phyloP scores from a whole-genome alignment of 2,329 filamentous ascomycete species.

The Aspergillus udagawae region DNA sequence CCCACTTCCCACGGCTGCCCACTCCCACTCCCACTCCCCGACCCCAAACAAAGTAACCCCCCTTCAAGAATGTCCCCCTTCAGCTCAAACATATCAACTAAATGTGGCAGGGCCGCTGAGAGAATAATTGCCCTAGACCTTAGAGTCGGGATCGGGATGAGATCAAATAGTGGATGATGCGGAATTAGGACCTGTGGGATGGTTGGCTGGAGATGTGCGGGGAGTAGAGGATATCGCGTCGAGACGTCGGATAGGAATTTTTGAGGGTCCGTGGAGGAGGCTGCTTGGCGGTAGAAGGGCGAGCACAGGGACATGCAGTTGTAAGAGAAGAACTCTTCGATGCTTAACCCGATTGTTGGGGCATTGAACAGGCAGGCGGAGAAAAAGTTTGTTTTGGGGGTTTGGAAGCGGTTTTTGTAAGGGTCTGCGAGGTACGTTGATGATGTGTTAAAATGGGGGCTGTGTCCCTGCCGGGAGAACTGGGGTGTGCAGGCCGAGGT shows the following conservation, averaged over 20 bases:
- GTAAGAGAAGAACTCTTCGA: constrained; percentile 7
- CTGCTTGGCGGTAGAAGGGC: constrained; percentile 29
- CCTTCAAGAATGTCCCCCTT: constrained; percentile 35
- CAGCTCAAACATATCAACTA: constrained; percentile 33
- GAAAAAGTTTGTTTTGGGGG: neutral
- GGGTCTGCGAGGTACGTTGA: neutral
- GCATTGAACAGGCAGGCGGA: constrained; percentile 9
- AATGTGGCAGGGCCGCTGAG: constrained; percentile 24
- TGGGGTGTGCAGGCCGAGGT: too few relatives aligned
- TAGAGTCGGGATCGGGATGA: constrained; percentile 33
- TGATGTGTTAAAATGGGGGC: neutral
- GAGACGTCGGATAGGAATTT: constrained; percentile 20
- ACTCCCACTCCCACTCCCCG: neutral
- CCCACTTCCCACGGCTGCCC: constrained; percentile 34
- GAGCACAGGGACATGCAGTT: constrained; percentile 22
- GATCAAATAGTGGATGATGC: constrained; percentile 36
- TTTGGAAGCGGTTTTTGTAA: constrained; percentile 3
- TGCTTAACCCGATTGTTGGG: constrained; percentile 2
- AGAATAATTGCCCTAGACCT: constrained; percentile 32
- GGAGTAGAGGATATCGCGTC: constrained; percentile 15
- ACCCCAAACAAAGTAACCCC: constrained; percentile 22
- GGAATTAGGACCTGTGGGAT: constrained; percentile 36
- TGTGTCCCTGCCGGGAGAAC: too few relatives aligned
- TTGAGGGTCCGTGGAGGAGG: constrained; percentile 11
- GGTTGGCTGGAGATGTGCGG: constrained; percentile 34